Evolutionary conservation across 441 rosid genomes (phyloP).

Genomic region (Euphorbia schlechtendalii): DNA sequence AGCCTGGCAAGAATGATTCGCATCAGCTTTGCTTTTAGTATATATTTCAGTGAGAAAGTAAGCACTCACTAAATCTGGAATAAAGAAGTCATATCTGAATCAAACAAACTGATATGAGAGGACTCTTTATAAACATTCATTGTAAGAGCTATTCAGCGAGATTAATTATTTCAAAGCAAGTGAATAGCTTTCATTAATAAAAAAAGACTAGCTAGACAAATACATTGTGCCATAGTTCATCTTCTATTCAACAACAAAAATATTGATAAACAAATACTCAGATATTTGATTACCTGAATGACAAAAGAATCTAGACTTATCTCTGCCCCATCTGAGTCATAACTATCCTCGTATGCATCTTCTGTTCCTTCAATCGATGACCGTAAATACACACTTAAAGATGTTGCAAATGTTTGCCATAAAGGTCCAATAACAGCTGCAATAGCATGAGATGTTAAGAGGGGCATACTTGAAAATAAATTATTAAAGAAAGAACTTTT

Average conservation of each 20-base stretch:
- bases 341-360: slow-evolving; percentile 72
- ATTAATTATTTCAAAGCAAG: neutral
- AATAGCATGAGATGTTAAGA: slow-evolving; percentile 19
- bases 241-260: neutral
- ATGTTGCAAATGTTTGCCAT: slow-evolving; percentile 85
- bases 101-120: neutral
- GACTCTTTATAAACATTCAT: neutral
- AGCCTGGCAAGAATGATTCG: neutral
- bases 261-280: slow-evolving; percentile 5
- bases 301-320: slow-evolving; percentile 89
- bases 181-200: neutral
- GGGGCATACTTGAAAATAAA: slow-evolving; percentile 10
- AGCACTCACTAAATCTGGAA: neutral
- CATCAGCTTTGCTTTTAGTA: neutral
- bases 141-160: neutral
- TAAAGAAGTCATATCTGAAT: neutral
- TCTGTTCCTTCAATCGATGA: slow-evolving; percentile 77
- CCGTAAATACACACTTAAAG: slow-evolving; percentile 59
- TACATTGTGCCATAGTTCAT: neutral
- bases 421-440: slow-evolving; percentile 77
- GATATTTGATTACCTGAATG: slow-evolving; percentile 56
- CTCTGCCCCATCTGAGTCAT: slow-evolving; percentile 97
- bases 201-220: neutral
- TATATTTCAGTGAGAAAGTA: neutral
- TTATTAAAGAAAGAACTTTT: slow-evolving; percentile 8